Evolutionary conservation across 345 rosid genomes (phyloP).

Genomic region (Iberis pinnata): DNA sequence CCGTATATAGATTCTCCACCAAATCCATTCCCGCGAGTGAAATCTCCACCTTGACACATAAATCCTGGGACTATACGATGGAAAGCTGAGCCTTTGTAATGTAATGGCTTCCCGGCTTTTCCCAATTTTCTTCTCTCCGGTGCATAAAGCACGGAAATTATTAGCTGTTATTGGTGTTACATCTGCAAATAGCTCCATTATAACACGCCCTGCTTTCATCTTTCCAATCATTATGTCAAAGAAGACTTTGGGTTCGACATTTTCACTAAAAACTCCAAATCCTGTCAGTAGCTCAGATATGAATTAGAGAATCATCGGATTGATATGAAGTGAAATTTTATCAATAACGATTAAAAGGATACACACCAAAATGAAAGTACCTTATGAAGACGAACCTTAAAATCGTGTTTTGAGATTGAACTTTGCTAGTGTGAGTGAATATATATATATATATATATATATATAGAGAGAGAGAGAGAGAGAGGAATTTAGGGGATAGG

Average conservation of each 20-base stretch:
- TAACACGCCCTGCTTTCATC: conserved; percentile 52
- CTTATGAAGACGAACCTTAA: too few species aligned
- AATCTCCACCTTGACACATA: conserved; percentile 95
- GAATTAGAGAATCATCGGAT: neutral
- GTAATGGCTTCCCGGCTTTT: conserved; percentile 48
- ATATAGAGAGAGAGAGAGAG: too few species aligned
- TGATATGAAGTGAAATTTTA: too few species aligned
- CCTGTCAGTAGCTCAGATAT: conserved; percentile 11
- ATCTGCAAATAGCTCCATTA: conserved; percentile 80
- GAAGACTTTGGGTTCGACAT: conserved; percentile 75
- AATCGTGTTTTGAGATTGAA: too few species aligned
- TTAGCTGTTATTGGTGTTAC: conserved; percentile 65
- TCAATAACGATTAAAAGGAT: too few species aligned
- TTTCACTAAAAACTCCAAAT: conserved; percentile 9
- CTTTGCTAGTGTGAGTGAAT: too few species aligned
- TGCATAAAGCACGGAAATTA: conserved; percentile 74
- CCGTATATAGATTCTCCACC: conserved; percentile 85
- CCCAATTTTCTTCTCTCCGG: conserved; percentile 73
- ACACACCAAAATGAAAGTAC: too few species aligned
- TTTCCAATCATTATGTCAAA: conserved; percentile 67
- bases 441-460: too few species aligned
- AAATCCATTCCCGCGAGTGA: conserved; percentile 74
- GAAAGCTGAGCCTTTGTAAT: conserved; percentile 74
- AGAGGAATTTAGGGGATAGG: too few species aligned
- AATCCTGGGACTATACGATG: conserved; percentile 79